A percentile compares a stretch with the other conserved stretches of the same genome.
phyloP scores from a whole-genome alignment of 1,284 basidiomycete genomes.

The Cerioporus squamosus region DNA sequence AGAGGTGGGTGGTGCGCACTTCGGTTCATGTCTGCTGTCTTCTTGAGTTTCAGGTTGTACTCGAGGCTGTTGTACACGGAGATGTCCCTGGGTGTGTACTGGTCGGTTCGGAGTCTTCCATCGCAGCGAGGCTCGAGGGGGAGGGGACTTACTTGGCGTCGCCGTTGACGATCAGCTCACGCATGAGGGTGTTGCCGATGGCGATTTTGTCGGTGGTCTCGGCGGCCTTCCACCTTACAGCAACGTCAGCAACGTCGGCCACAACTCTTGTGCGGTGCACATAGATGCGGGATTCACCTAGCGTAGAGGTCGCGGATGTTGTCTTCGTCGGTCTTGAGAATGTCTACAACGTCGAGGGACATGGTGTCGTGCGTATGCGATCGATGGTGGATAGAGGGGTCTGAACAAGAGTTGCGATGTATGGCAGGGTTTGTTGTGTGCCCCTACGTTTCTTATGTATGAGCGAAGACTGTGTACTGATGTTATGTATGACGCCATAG shows the following conservation, averaged over 20 bases:
- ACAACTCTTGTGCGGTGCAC: too few species aligned
- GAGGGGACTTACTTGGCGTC: conserved; percentile 10
- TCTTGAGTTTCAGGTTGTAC: neutral
- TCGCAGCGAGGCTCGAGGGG: neutral
- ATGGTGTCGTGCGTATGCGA: neutral
- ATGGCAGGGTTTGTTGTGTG: neutral
- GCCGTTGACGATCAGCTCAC: conserved; percentile 18
- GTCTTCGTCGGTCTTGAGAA: conserved; percentile 22
- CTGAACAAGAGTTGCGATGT: neutral
- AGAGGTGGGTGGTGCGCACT: neutral
- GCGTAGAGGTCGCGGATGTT: conserved; percentile 21
- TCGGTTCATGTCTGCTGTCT: conserved; percentile 9
- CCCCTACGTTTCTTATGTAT: too few species aligned
- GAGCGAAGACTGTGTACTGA: too few species aligned
- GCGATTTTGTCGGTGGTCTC: conserved; percentile 6
- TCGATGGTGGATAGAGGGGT: neutral
- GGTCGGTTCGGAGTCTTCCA: neutral
- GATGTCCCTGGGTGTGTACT: neutral
- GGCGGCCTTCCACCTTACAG: conserved; percentile 5
- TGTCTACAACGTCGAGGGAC: conserved; percentile 11
- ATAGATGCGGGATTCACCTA: neutral
- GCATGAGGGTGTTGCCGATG: conserved; percentile 21
- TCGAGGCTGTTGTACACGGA: conserved; percentile 14
- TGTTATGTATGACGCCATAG: too few species aligned
- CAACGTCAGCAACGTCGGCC: neutral